These are phyloP conservation scores for Pseudogymnoascus verrucosus DNA, from an alignment of 2,329 filamentous ascomycete species.

Conservation along the genomic window DNA sequence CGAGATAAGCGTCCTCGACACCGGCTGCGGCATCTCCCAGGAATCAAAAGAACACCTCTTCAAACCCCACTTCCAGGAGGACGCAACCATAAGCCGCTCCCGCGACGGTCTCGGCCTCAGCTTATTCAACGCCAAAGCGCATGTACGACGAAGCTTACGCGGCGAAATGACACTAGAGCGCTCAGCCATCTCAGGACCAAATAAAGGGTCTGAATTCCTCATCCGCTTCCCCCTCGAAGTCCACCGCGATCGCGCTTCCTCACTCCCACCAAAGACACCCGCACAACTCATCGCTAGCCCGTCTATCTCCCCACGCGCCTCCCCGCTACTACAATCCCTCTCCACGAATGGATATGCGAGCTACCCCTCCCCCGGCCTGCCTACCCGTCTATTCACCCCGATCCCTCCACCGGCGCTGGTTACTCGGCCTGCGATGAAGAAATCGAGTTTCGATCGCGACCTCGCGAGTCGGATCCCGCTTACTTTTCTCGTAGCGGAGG, in stretches of 20 bases:
- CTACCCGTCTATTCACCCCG: not conserved
- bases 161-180: conserved; percentile 58
- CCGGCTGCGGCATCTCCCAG: conserved; percentile 59
- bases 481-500: conserved; percentile 62
- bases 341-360: not conserved
- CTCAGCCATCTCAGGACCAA: conserved; percentile 52
- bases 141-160: conserved; percentile 55
- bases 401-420: conserved; percentile 9
- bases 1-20: conserved; percentile 55
- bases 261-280: not conserved
- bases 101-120: conserved; percentile 63
- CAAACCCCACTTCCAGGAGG: conserved; percentile 61
- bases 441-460: conserved; percentile 41
- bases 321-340: not conserved
- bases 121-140: conserved; percentile 63
- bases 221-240: conserved; percentile 47
- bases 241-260: not conserved
- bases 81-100: conserved; percentile 57
- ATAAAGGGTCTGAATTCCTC: conserved; percentile 60
- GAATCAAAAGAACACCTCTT: conserved; percentile 60
- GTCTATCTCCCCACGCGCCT: conserved; percentile 10
- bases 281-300: not conserved
- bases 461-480: conserved; percentile 54
- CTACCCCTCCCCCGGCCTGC: not conserved
- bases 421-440: conserved; percentile 24